Evolutionary conservation across 2,329 filamentous ascomycete genomes (phyloP).

Genomic region (Aspergillus sclerotialis): DNA sequence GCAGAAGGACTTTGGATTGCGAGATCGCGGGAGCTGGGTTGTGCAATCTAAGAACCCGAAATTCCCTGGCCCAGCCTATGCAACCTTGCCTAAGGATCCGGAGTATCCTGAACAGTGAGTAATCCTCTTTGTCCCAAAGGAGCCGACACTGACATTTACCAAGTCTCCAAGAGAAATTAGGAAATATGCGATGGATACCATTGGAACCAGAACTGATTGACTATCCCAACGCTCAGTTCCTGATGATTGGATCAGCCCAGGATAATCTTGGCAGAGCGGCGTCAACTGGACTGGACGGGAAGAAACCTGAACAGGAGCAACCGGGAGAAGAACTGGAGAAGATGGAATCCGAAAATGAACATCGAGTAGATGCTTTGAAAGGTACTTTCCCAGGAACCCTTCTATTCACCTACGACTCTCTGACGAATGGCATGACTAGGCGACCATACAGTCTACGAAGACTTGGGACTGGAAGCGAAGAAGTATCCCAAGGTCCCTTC

Average conservation of each 20-base stretch:
- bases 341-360: slow-evolving; percentile 66
- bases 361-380: slow-evolving; percentile 55
- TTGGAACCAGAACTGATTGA: slow-evolving; percentile 67
- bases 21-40: slow-evolving; percentile 67
- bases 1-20: slow-evolving; percentile 67
- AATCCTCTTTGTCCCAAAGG: neutral
- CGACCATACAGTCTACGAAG: slow-evolving; percentile 55
- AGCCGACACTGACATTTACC: neutral
- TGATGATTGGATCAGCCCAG: slow-evolving; percentile 61
- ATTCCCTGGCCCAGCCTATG: slow-evolving; percentile 57
- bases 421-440: too few species aligned
- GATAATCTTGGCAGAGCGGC: slow-evolving; percentile 28
- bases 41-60: slow-evolving; percentile 75
- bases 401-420: too few species aligned
- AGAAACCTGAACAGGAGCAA: slow-evolving; percentile 53
- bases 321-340: slow-evolving; percentile 66
- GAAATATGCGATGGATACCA: slow-evolving; percentile 65
- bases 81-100: slow-evolving; percentile 56
- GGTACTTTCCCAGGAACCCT: slow-evolving; percentile 38
- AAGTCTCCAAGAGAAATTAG: slow-evolving; percentile 65
- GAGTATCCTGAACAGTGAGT: slow-evolving; percentile 64
- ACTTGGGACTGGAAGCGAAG: slow-evolving; percentile 51
- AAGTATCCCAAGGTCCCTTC: slow-evolving; percentile 59
- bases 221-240: slow-evolving; percentile 66
- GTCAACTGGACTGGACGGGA: slow-evolving; percentile 24